These are phyloP conservation scores for Biancaea sappan DNA, from an alignment of 306 rosid species.

Conservation along the genomic window DNA sequence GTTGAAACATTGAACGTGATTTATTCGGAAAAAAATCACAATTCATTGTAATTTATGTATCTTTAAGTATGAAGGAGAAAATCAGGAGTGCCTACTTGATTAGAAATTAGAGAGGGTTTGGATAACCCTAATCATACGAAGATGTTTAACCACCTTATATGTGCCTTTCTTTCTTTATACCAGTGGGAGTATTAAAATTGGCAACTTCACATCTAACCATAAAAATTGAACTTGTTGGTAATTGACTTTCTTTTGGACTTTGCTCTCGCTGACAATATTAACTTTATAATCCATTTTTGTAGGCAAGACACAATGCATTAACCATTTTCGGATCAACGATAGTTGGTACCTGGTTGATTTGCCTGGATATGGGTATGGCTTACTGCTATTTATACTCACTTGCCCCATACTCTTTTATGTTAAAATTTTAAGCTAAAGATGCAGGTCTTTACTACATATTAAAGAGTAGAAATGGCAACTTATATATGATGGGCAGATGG, in stretches of 20 bases:
- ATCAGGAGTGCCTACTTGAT: neutral
- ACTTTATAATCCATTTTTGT: conserved; percentile 21
- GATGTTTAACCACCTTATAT: neutral
- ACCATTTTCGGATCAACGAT: conserved; percentile 90
- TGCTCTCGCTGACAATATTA: neutral
- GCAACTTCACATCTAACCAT: neutral
- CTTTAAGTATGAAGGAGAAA: neutral
- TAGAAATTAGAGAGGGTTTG: neutral
- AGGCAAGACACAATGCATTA: conserved; percentile 98
- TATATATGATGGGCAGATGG: conserved; percentile 15
- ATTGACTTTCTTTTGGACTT: neutral
- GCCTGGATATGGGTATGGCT: conserved; percentile 95
- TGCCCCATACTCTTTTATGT: neutral
- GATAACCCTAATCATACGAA: neutral
- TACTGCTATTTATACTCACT: conserved; percentile 9
- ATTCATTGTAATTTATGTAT: neutral
- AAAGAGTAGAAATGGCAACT: neutral
- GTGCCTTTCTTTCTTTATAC: neutral
- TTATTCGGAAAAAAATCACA: neutral
- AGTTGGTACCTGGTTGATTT: conserved; percentile 97
- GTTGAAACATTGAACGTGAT: neutral
- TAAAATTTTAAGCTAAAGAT: no score
- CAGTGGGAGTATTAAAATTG: neutral
- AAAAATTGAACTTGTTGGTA: neutral
- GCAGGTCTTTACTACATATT: neutral